These are phyloP conservation scores for Daldinia bambusicola DNA, from an alignment of 495 filamentous ascomycete genomes.

Conservation along the genomic window DNA sequence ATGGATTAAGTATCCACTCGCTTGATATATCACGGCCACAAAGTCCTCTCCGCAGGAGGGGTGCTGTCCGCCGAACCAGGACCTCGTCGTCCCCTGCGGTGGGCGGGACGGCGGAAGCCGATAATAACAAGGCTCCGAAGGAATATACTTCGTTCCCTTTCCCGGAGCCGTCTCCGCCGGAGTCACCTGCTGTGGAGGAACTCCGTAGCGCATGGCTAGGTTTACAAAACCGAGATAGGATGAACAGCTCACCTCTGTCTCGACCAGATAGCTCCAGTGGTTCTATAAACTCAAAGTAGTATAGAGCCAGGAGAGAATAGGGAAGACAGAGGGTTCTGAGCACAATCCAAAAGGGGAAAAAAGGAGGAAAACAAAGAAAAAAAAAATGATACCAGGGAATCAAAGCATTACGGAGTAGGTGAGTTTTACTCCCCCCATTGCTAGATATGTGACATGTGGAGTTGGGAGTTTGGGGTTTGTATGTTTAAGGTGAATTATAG, in stretches of 20 bases:
- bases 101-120: background rate
- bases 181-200: background rate
- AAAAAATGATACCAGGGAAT: too few species aligned
- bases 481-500: background rate
- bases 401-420: background rate
- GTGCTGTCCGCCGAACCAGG: background rate
- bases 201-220: background rate
- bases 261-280: background rate
- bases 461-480: background rate
- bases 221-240: background rate
- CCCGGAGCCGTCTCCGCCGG: background rate
- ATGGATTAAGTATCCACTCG: too few species aligned
- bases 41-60: background rate
- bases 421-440: background rate
- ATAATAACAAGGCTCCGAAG: background rate
- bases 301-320: too few species aligned
- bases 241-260: background rate
- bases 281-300: background rate
- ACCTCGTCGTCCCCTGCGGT: background rate
- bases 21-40: background rate
- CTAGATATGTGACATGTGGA: too few species aligned
- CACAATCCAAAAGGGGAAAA: too few species aligned
- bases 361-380: too few species aligned
- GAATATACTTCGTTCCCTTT: background rate
- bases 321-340: too few species aligned